Conservation (phyloP, 495 filamentous ascomycete genomes). For the Lasiosphaeris hirsuta region DNA sequence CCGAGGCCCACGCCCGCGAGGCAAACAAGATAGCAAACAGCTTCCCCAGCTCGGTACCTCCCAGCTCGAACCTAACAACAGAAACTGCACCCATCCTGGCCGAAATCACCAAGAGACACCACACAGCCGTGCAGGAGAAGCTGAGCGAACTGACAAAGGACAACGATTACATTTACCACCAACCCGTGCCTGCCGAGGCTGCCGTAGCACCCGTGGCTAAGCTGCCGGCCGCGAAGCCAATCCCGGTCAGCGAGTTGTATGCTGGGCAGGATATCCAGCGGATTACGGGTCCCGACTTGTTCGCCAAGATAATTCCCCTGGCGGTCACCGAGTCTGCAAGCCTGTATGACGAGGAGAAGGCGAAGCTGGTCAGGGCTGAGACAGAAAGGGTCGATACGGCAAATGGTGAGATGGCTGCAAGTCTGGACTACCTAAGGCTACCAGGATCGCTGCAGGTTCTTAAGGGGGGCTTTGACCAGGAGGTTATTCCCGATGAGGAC, state of each 20-base stretch:
- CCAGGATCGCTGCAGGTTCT: conserved; percentile 85
- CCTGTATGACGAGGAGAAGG: conserved; percentile 97
- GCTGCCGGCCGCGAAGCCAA: conserved; percentile 94
- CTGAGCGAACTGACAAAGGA: conserved; percentile 76
- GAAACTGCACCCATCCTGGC: conserved; percentile 71
- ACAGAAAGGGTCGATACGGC: conserved; percentile 87
- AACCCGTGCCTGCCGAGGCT: conserved; percentile 81
- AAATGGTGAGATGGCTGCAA: conserved; percentile 92
- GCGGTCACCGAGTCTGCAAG: conserved; percentile 95
- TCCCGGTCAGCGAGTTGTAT: conserved; percentile 94
- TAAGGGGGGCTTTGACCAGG: conserved; percentile 90
- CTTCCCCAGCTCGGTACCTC: conserved; percentile 75
- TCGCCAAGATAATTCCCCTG: conserved; percentile 94
- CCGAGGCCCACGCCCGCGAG: conserved; percentile 70
- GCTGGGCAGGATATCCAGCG: conserved; percentile 94
- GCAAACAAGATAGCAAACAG: conserved; percentile 72
- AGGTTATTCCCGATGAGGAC: conserved; percentile 81
- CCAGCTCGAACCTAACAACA: conserved; percentile 76
- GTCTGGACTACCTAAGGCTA: conserved; percentile 87
- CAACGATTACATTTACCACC: conserved; percentile 98
- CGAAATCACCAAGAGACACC: conserved; percentile 79
- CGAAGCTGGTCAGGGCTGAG: conserved; percentile 90
- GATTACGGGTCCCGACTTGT: conserved; percentile 95
- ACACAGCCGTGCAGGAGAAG: conserved; percentile 75
- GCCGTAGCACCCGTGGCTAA: conserved; percentile 78